Percentiles rank a stretch among this genome's conserved stretches.
phyloP scores from a whole-genome alignment of 805 yeast genomes.

The Yarrowia hollandica region DNA sequence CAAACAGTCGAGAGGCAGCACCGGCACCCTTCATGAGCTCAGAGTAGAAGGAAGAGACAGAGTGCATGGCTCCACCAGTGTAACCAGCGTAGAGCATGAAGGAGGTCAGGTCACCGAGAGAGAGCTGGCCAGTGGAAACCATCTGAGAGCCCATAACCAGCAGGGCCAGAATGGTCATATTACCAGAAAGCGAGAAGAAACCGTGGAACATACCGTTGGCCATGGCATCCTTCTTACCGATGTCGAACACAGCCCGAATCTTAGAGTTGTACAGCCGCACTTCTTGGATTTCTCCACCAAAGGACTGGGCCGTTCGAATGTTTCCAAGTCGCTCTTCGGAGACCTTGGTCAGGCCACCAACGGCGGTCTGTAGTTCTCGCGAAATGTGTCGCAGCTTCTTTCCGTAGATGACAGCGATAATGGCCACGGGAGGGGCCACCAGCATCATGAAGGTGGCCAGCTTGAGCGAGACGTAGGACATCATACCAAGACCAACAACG shows the following conservation, averaged over 20 bases:
- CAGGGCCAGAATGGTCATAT: conserved; percentile 72
- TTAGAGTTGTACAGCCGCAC: conserved; percentile 72
- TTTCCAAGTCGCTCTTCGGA: conserved; percentile 90
- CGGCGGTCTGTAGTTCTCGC: conserved; percentile 72
- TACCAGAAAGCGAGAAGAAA: conserved; percentile 81
- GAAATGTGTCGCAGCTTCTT: conserved; percentile 71
- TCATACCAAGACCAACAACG: conserved; percentile 84
- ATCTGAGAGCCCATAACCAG: conserved; percentile 78
- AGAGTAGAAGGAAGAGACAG: conserved; percentile 85
- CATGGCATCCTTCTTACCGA: conserved; percentile 77
- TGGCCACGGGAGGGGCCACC: conserved; percentile 78
- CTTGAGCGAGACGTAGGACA: conserved; percentile 82
- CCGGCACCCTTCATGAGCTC: conserved; percentile 98
- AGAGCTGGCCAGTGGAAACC: conserved; percentile 72
- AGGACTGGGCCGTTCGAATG: conserved; percentile 82
- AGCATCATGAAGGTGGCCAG: conserved; percentile 78
- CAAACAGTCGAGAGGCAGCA: conserved; percentile 89
- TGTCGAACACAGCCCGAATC: conserved; percentile 61
- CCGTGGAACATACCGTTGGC: conserved; percentile 76
- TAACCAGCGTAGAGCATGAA: conserved; percentile 95
- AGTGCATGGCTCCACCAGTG: conserved; percentile 90
- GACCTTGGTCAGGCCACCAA: conserved; percentile 84
- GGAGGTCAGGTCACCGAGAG: conserved; percentile 86
- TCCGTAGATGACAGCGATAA: conserved; percentile 82
- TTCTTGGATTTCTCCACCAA: conserved; percentile 80